Percentiles rank a stretch among this genome's conserved stretches.
Conservation (phyloP, 2,329 filamentous ascomycete species). For the Colletotrichum gloeosporioides region DNA sequence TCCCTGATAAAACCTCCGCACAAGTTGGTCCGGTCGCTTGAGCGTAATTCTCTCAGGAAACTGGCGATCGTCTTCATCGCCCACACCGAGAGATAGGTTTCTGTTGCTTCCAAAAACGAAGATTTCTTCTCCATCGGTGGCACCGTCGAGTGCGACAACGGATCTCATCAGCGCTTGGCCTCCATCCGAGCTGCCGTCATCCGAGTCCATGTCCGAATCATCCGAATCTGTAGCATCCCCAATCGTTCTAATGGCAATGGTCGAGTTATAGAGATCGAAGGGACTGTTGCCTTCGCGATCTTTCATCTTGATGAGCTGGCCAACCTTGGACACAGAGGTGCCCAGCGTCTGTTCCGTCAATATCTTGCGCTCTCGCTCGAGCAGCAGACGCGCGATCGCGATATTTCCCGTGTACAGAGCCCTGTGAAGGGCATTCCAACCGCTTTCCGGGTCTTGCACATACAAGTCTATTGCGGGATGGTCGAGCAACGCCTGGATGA, state of each 20-base stretch:
- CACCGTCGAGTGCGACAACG: conserved; percentile 23
- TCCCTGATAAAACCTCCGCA: conserved; percentile 76
- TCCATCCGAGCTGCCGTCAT: conserved; percentile 50
- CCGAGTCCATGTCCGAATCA: conserved; percentile 56
- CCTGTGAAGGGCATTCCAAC: conserved; percentile 94
- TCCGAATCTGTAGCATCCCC: conserved; percentile 44
- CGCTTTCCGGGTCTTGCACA: conserved; percentile 85
- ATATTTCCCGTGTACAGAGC: conserved; percentile 91
- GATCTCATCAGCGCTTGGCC: conserved; percentile 15
- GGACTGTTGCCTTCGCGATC: conserved; percentile 94
- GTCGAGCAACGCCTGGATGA: conserved; percentile 80
- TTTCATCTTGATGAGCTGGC: conserved; percentile 89
- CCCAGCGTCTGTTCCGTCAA: conserved; percentile 63
- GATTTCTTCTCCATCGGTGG: conserved; percentile 74
- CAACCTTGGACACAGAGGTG: conserved; percentile 64
- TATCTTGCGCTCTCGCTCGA: conserved; percentile 78
- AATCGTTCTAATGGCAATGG: conserved; percentile 79
- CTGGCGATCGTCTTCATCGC: conserved; percentile 94
- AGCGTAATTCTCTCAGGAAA: conserved; percentile 85
- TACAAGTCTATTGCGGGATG: conserved; percentile 87
- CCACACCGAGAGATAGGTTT: conserved; percentile 89
- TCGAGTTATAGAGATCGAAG: conserved; percentile 89
- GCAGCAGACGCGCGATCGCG: conserved; percentile 80
- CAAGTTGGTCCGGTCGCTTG: conserved; percentile 76
- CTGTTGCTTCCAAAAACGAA: conserved; percentile 97